Conservation (phyloP, 2,329 filamentous ascomycete species). For the Fusarium euwallaceae region DNA sequence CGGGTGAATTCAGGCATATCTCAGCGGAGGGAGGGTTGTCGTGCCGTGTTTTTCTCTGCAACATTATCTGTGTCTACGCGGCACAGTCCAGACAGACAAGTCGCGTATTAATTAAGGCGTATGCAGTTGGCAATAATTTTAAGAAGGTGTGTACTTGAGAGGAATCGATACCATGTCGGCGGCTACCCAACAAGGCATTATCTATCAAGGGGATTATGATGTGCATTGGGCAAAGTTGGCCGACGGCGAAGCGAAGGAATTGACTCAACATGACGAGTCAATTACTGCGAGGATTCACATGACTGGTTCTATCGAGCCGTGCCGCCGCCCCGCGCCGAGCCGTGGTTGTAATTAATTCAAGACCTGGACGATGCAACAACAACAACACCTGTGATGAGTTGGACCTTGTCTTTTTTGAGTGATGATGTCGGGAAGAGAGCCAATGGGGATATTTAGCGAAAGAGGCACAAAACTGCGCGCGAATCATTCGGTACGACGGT, state of each 20-base stretch:
- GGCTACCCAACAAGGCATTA: not conserved
- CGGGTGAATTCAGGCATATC: not conserved
- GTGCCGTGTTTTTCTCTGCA: not conserved
- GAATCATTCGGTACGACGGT: not conserved
- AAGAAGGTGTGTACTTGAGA: not conserved
- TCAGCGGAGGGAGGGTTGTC: not conserved
- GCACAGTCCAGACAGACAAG: not conserved
- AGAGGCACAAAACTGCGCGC: not conserved
- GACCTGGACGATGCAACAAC: not conserved
- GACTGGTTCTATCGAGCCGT: conserved; percentile 28
- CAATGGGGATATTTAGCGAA: conserved; percentile 18
- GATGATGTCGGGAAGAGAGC: not conserved
- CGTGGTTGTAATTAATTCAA: conserved; percentile 7
- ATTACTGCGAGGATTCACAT: not conserved
- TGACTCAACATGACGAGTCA: conserved; percentile 2
- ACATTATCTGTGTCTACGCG: not conserved
- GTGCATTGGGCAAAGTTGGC: not conserved
- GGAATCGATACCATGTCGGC: not conserved
- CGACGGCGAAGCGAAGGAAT: not conserved
- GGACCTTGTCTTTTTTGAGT: too few species aligned
- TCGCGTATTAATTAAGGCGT: not conserved
- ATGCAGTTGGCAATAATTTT: not conserved
- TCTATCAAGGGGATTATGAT: not conserved
- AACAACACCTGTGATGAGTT: not conserved
- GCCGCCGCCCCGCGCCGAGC: conserved; percentile 26